Percentiles rank a stretch among this genome's conserved stretches.
Conservation (phyloP, 106 monocot genomes). For the Allium cepa region DNA sequence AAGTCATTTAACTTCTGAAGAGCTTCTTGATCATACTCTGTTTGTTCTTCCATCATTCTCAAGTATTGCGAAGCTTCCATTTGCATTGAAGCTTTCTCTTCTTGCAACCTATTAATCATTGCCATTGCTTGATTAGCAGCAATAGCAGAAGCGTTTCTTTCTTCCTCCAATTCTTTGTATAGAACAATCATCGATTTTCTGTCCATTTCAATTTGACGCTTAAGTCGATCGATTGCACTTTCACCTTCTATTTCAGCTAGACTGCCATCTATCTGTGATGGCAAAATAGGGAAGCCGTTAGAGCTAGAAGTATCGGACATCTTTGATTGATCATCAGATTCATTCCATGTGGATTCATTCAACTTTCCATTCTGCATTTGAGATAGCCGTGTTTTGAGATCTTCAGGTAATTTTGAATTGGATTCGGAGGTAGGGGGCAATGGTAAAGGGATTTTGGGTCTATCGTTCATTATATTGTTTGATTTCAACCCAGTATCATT, state of each 20-base stretch:
- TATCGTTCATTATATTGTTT: not conserved
- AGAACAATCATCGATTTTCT: conserved; percentile 39
- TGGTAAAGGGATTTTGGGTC: not conserved
- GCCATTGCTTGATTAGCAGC: conserved; percentile 92
- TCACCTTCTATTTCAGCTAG: conserved; percentile 56
- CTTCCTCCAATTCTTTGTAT: conserved; percentile 85
- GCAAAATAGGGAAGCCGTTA: not conserved
- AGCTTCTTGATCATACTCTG: conserved; percentile 78
- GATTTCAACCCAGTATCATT: not conserved
- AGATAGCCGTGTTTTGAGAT: not conserved
- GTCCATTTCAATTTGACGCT: conserved; percentile 44
- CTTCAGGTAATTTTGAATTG: not conserved
- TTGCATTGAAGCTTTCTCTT: conserved; percentile 90
- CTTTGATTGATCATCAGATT: not conserved
- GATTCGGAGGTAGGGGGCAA: not conserved
- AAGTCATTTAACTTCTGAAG: conserved; percentile 49
- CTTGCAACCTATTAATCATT: conserved; percentile 92
- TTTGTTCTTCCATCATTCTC: conserved; percentile 96
- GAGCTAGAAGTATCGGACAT: not conserved
- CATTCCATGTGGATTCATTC: not conserved
- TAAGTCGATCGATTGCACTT: conserved; percentile 31
- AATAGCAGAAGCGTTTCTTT: conserved; percentile 80
- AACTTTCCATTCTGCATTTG: not conserved
- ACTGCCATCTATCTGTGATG: conserved; percentile 21
- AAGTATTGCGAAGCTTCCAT: conserved; percentile 87